Percentiles rank a stretch among this genome's conserved stretches.
Conservation (phyloP, 139 green algal genomes). For the Edaphochlamys debaryana region DNA sequence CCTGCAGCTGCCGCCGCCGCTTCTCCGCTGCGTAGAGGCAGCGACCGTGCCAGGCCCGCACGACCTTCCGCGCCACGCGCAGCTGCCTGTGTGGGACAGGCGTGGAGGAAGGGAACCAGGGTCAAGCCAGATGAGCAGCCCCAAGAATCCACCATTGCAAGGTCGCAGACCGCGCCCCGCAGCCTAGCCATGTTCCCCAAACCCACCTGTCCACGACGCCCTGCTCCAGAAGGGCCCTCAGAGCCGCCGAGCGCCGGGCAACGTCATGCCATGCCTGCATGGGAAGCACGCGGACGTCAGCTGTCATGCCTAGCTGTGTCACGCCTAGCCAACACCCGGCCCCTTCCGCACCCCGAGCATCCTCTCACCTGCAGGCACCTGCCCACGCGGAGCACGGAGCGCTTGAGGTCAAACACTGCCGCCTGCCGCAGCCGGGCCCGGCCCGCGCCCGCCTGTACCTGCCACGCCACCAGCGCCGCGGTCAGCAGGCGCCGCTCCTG, state of each 20-base stretch:
- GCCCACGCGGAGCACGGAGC: slow-evolving; percentile 16
- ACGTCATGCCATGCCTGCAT: slow-evolving; percentile 16
- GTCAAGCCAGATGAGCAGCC: too few species aligned
- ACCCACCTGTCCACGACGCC: too few species aligned
- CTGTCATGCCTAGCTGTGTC: too few species aligned
- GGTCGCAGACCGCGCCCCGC: too few species aligned
- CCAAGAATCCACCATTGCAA: too few species aligned
- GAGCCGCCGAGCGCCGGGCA: not conserved
- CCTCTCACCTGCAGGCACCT: slow-evolving; percentile 35
- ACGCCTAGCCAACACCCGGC: too few species aligned
- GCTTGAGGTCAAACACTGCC: slow-evolving; percentile 27
- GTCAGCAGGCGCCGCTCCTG: slow-evolving; percentile 26
- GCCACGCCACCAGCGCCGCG: slow-evolving; percentile 27
- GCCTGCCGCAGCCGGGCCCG: slow-evolving; percentile 16
- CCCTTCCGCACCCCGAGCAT: too few species aligned
- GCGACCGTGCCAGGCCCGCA: slow-evolving; percentile 14
- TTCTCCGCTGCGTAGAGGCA: slow-evolving; percentile 30
- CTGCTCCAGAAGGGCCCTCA: not conserved
- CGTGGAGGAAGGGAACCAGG: too few species aligned
- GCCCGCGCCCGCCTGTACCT: not conserved
- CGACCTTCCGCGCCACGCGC: not conserved
- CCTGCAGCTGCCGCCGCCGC: slow-evolving; percentile 30
- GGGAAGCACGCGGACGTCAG: too few species aligned
- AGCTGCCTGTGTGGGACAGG: slow-evolving; percentile 1
- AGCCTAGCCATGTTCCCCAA: too few species aligned